Evolutionary conservation across 148 eudicot species (phyloP), one percentile per base, ranked within the genome.

Genomic region (Fallopia convolvulus): DNA sequence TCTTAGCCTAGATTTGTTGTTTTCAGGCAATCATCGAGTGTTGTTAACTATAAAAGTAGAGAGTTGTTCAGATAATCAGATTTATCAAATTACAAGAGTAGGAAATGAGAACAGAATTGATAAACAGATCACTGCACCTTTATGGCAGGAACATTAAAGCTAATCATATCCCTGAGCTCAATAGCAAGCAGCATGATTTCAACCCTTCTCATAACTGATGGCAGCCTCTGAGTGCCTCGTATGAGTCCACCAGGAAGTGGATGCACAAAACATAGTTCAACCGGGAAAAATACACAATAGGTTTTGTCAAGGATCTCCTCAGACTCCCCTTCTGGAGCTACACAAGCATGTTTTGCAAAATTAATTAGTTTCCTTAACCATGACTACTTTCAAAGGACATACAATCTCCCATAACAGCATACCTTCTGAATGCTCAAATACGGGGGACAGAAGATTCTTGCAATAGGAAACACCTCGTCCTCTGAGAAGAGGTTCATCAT

Each of bases 401-500:
- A 77, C 39, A 48, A 32, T 68, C 30, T 55, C 39, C 44, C 8
- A 47, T 74, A 33, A 3, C 36, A 75, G 36, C 79, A 77, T 82
- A 92, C 98, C 92, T 80, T 95, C 97, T 20, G 99, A 91, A 83
- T 91, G 97, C 83, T 92, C 99, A 86, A 92, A 95, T 81, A 97
- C 82, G 13, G 99, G 99, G 77, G 99, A 95, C 72, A 95, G 93
- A 66, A 95, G 97, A 89, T 95, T 92, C 87, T 95, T 95, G 97
- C 99, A 95, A 82, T 95, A 91, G 48, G 99, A 95, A 83, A 95
- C 99, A 84, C 99, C 99, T 65, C 97, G 99, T 33, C 92, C 91
- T 88, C 97, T 85, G 55, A 95, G 84, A 73, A 95, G 87, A 84
- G 99, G 97, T 80, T 95, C 72, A 79, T 56, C 70, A 77, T 7